Conservation (phyloP, 352 stramenopile species). For the Pythium folliculosum region DNA sequence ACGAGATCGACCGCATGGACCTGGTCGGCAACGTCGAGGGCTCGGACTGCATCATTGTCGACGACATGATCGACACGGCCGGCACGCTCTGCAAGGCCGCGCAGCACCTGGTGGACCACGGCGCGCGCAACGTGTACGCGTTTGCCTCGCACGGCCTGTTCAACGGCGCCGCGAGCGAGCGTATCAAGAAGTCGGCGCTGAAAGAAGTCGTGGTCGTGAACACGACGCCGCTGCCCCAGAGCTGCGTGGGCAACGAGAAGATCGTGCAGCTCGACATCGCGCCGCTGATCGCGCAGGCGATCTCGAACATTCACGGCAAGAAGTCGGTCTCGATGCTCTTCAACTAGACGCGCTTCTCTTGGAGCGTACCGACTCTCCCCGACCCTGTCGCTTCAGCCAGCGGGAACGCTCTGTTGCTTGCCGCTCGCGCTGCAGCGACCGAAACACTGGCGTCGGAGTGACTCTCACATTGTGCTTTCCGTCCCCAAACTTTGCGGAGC, state of each 20-base stretch:
- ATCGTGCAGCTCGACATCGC: constrained; percentile 98
- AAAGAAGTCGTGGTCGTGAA: constrained; percentile 93
- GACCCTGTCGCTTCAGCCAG: too few relatives aligned
- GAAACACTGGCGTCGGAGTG: too few relatives aligned
- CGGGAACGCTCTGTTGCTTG: not conserved
- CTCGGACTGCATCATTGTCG: constrained; percentile 99
- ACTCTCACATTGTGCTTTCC: not conserved
- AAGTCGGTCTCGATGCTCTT: constrained; percentile 99
- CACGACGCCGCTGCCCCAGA: constrained; percentile 83
- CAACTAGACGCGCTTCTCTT: constrained; percentile 81
- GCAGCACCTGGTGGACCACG: constrained; percentile 95
- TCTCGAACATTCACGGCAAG: constrained; percentile 99
- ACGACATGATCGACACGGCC: constrained; percentile 99
- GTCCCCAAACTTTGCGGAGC: not conserved
- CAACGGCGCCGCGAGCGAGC: constrained; percentile 88
- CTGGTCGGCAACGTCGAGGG: constrained; percentile 98
- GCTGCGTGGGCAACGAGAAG: constrained; percentile 95
- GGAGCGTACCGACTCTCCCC: not conserved
- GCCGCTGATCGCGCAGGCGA: constrained; percentile 97
- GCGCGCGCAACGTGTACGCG: constrained; percentile 97
- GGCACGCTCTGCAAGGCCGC: constrained; percentile 98
- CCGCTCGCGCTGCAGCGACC: too few relatives aligned
- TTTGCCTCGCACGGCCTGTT: constrained; percentile 99
- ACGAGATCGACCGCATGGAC: constrained; percentile 99
- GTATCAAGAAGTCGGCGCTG: constrained; percentile 89